Conservation (phyloP, 2,329 filamentous ascomycete genomes). For the Mollisia scopiformis region DNA sequence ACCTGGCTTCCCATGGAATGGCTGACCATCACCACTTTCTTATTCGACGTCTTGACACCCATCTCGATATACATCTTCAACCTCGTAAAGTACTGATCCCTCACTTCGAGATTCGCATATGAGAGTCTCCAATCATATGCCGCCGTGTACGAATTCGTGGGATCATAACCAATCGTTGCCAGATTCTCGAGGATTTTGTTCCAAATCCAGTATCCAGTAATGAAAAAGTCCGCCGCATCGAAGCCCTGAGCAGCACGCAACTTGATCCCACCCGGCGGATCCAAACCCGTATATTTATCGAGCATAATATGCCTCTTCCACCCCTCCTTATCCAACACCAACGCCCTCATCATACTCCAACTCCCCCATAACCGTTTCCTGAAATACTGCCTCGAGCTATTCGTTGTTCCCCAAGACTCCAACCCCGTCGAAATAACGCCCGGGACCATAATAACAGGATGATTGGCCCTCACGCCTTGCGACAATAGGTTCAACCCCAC, state of each 20-base stretch:
- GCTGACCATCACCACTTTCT: constrained; percentile 84
- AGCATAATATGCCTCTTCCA: constrained; percentile 99
- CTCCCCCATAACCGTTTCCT: constrained; percentile 94
- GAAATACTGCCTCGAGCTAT: constrained; percentile 86
- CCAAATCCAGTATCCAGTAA: constrained; percentile 90
- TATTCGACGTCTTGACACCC: constrained; percentile 70
- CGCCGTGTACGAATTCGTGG: constrained; percentile 71
- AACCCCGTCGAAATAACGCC: constrained; percentile 97
- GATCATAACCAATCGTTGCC: constrained; percentile 94
- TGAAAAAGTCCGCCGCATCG: constrained; percentile 96
- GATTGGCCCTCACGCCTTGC: constrained; percentile 79
- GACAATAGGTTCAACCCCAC: constrained; percentile 82
- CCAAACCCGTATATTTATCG: constrained; percentile 86
- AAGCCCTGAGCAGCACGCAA: constrained; percentile 93
- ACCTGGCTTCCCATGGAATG: constrained; percentile 99
- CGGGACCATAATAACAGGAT: constrained; percentile 95
- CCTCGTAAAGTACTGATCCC: constrained; percentile 92
- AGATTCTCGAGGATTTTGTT: constrained; percentile 98
- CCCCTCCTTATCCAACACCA: constrained; percentile 88
- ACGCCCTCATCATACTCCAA: constrained; percentile 97
- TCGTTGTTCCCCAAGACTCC: constrained; percentile 93
- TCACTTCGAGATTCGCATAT: constrained; percentile 84
- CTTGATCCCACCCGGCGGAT: constrained; percentile 82
- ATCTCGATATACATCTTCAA: constrained; percentile 91
- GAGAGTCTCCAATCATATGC: constrained; percentile 91